Conservation (phyloP, 2,329 filamentous ascomycete genomes). For the Myriosclerotinia scirpicola region DNA sequence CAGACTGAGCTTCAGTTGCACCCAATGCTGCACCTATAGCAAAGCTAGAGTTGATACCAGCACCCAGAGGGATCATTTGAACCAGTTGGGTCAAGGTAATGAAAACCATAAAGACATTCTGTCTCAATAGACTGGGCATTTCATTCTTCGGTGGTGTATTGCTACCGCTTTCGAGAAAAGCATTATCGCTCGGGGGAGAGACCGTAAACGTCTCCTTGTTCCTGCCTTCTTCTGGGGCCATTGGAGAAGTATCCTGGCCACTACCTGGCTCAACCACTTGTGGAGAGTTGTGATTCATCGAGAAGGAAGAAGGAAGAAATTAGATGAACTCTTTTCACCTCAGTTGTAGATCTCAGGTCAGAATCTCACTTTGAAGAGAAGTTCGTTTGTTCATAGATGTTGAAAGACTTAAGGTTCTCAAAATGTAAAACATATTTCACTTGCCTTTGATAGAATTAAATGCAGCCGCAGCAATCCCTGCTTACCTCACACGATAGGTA, state of each 20-base stretch:
- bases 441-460: not conserved
- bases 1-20: conserved; percentile 3
- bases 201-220: not conserved
- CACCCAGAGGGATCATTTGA: conserved; percentile 21
- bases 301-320: not conserved
- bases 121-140: conserved; percentile 9
- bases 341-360: not conserved
- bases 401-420: not conserved
- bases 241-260: not conserved
- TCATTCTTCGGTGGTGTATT: conserved; percentile 6
- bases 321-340: not conserved
- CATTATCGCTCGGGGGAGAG: not conserved
- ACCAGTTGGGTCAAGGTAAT: conserved; percentile 21
- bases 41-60: conserved; percentile 19
- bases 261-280: not conserved
- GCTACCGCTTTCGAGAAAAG: not conserved
- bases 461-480: not conserved
- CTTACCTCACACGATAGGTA: not conserved
- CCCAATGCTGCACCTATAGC: conserved; percentile 18
- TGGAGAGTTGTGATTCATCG: not conserved
- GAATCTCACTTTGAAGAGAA: not conserved
- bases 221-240: not conserved
- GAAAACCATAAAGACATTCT: conserved; percentile 19
- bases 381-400: not conserved
- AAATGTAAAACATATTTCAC: conserved; percentile 7